These are phyloP conservation scores for Paramecium tetraurelia DNA, from an alignment of 73 alveolate species.

Conservation along the genomic window DNA sequence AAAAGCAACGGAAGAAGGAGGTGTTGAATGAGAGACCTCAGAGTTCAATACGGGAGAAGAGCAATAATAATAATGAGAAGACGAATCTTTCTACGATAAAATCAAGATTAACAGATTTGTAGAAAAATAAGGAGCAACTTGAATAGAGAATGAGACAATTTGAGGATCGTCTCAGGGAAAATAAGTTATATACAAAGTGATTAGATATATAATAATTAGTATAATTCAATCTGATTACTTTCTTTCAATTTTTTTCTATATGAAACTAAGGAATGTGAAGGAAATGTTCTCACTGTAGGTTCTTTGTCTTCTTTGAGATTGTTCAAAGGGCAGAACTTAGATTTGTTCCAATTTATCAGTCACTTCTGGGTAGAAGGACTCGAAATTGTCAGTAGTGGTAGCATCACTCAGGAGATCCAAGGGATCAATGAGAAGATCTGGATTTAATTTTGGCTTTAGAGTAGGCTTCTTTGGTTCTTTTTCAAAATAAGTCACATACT, in stretches of 20 bases:
- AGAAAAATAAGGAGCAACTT: not conserved
- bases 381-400: not conserved
- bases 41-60: not conserved
- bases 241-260: not conserved
- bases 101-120: constrained; percentile 21
- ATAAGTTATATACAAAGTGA: constrained; percentile 14
- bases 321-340: not conserved
- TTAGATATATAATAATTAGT: not conserved
- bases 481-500: not conserved
- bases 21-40: not conserved
- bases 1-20: not conserved
- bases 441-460: not conserved
- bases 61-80: not conserved
- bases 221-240: not conserved
- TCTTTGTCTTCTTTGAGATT: not conserved
- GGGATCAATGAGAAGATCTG: not conserved
- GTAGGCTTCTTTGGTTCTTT: not conserved
- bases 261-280: constrained; percentile 6
- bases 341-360: not conserved
- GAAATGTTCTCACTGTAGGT: not conserved
- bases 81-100: constrained; percentile 5
- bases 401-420: not conserved
- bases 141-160: constrained; percentile 24
- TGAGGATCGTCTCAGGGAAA: constrained; percentile 22
- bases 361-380: not conserved